Base-by-base conservation (phyloP, 441 rosid genomes). In the Arabidopsis lyrata region DNA sequence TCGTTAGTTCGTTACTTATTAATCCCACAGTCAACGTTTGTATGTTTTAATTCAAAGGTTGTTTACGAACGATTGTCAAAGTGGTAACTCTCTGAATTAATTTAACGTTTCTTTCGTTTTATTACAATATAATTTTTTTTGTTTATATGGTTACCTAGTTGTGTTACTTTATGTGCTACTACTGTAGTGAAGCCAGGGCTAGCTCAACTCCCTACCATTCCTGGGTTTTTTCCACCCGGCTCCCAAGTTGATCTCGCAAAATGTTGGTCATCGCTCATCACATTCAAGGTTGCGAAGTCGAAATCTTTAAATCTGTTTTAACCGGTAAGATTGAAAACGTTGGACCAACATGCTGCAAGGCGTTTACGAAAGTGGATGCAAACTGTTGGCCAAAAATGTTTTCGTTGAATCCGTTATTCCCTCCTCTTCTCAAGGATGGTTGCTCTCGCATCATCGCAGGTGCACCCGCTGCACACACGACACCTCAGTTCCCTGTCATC, bases 371-470 rank as follows among this genome's bases (percentile, higher is more conserved):
- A 34, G 39, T 67, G 41, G 71, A 52, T 52, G 50, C 10, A 39
- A 65, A 48, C 27, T 48, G 69, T 65, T 48, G 69, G 69, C 58
- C 69, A 48, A 36, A 50, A 22, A 50, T 66, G 70, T 66, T 66
- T 50, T 24, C 69, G 2, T 1, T 65, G 36, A 35, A 66, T 50
- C 70, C 59, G 9, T 35, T 50, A 8, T 56, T 56, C 20, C 39
- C 48, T 59, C 48, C 15, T 39, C 54, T 63, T 15, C 53, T 63
- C 27, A 63, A 63, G 3, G n/a, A 44, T 44, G 39, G 1, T 5
- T 63, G 67, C 3, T n/a, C 67, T 63, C 67, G 14, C 5, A 44
- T 44, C 67, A 63, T 0, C 9, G 24, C n/a, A 63, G 54, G 31
- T 29, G 31, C 31, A 29, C 31, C 31, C 4, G 31, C 31, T 0